A percentile compares a stretch with the other conserved stretches of the same genome.
These are phyloP conservation scores for Mycena leptocephala DNA, from an alignment of 768 basidiomycete species.

Conservation along the genomic window DNA sequence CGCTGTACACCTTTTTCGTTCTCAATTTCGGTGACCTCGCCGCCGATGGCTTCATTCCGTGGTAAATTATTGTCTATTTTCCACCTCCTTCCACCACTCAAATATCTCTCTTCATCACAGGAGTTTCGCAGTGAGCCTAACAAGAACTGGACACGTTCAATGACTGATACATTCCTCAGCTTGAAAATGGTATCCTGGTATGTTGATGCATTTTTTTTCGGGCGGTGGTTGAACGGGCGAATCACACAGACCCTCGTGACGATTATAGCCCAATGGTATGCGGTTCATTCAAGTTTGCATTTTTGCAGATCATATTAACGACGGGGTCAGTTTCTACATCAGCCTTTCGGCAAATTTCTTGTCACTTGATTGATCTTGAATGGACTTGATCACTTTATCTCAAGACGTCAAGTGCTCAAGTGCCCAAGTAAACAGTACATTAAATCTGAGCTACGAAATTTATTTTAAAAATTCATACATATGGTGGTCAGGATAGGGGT, in stretches of 20 bases:
- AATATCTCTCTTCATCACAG: not conserved
- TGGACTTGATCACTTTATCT: no score
- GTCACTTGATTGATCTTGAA: no score
- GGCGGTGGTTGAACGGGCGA: not conserved
- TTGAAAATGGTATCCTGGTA: slow-evolving; percentile 25
- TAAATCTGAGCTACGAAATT: no score
- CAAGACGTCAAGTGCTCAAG: no score
- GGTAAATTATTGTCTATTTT: not conserved
- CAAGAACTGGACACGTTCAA: no score
- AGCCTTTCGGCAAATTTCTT: no score
- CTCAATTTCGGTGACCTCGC: slow-evolving; percentile 28
- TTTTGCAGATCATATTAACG: no score
- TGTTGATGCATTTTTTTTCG: not conserved
- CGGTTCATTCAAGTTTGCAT: no score
- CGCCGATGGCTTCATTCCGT: slow-evolving; percentile 23
- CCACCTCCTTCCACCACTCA: no score
- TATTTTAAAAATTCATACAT: no score
- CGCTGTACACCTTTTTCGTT: slow-evolving; percentile 30
- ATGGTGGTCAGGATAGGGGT: no score
- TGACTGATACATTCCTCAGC: not conserved
- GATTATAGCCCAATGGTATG: slow-evolving; percentile 22
- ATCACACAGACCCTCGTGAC: not conserved
- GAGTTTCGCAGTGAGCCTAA: slow-evolving; percentile 25
- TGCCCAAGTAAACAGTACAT: no score
- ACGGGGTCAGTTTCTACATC: slow-evolving; percentile 12